Evolutionary conservation across 768 basidiomycete species (phyloP), one percentile per base, ranked within the genome.

Genomic region (Phlegmacium glaucopus): DNA sequence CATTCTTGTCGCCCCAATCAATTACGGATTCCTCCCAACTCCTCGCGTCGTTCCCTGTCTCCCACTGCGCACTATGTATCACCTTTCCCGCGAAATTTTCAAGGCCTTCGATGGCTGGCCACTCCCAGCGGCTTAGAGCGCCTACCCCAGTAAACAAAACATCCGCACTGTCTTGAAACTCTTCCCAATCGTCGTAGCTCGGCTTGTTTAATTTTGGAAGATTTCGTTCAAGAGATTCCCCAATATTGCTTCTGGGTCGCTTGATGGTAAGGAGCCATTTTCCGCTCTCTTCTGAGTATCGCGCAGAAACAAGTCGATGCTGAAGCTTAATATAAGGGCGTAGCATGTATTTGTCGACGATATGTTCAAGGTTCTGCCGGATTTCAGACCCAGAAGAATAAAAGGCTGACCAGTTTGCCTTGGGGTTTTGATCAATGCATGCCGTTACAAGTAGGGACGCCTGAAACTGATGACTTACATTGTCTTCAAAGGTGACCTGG

Each of bases 21-120:
- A 68, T 67, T 7, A 74, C 71, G 12, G 68, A 74, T 9, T 74
- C 73, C 55, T 72, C 59, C 75, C 73, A 76, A 5, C 59, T 59
- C n/a, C 52, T 54, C 17, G 67, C 65, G 12, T 59, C 60, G 29
- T 70, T 61, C 9, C 60, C 70, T 26, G 63, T 67, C 18, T 78
- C 74, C 79, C 83, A 85, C 1, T 74, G 59, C 0, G 83, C 85
- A n/a, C 79, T 80, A 53, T 89, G 86, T 1, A 83, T 63, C 11
- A 85, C 60, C 42, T 65, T 70, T 4, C 85, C 86, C 50, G 74
- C 65, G 63, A 82, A 87, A 7, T 61, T 66, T 12, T 78, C 62
- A 25, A 85, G 59, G 4, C 83, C 84, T 8, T 68, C 60, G 37
- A 87, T 83, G 37, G 82, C 74, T 2, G 85, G 86, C 85, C 83